phyloP scores from a whole-genome alignment of 129 eudicot species.

The Helichrysum umbraculigerum region DNA sequence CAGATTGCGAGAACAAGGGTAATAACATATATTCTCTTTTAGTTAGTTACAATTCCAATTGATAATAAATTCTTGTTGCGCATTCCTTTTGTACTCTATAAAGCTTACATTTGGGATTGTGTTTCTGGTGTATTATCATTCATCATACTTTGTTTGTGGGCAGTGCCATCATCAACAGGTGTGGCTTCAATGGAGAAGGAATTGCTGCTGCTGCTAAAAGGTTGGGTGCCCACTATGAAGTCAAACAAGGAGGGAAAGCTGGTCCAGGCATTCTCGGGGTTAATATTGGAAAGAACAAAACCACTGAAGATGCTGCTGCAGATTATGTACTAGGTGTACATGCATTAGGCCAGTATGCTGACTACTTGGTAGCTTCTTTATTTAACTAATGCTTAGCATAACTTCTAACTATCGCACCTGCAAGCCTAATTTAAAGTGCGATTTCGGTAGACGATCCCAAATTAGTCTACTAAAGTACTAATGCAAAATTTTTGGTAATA shows the following conservation, averaged over 20 bases:
- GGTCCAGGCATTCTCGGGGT: slow-evolving; percentile 97
- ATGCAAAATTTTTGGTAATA: not conserved
- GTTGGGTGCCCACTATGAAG: slow-evolving; percentile 77
- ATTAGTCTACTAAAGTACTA: not conserved
- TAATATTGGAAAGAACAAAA: slow-evolving; percentile 91
- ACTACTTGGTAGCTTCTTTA: slow-evolving; percentile 75
- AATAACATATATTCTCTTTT: slow-evolving; percentile 23
- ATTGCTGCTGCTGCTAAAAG: slow-evolving; percentile 86
- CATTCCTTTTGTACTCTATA: not conserved
- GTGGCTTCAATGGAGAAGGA: slow-evolving; percentile 98
- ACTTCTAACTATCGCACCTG: not conserved
- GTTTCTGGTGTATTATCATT: slow-evolving; percentile 13
- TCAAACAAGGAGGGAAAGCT: slow-evolving; percentile 81
- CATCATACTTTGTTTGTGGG: slow-evolving; percentile 19
- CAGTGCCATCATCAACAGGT: slow-evolving; percentile 96
- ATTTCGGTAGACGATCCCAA: not conserved
- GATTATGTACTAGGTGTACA: slow-evolving; percentile 97
- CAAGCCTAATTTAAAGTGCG: not conserved
- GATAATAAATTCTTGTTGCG: not conserved
- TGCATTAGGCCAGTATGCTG: slow-evolving; percentile 97
- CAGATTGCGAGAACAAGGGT: slow-evolving; percentile 82
- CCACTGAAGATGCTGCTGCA: slow-evolving; percentile 93
- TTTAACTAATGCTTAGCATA: slow-evolving; percentile 1
- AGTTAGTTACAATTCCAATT: slow-evolving; percentile 10
- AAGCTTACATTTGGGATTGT: not conserved